phyloP scores from a whole-genome alignment of 345 rosid genomes.

The Salix dunnii region DNA sequence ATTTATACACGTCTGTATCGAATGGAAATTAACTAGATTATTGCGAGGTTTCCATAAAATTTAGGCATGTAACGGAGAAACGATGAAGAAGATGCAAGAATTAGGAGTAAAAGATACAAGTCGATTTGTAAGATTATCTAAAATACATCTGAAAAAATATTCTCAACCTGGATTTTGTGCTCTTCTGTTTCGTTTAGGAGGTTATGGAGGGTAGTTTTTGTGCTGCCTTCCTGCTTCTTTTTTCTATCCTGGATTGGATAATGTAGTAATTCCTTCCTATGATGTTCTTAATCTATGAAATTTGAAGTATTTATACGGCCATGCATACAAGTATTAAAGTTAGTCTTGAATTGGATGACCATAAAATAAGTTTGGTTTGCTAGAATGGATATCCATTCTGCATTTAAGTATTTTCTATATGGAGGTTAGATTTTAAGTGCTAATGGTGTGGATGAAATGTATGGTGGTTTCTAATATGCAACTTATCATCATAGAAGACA shows the following conservation, averaged over 20 bases:
- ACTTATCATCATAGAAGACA: neutral
- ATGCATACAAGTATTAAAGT: neutral
- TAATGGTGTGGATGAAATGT: neutral
- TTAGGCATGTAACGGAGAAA: too few relatives aligned
- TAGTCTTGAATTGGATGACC: neutral
- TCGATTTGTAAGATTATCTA: too few relatives aligned
- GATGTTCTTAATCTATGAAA: neutral
- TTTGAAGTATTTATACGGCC: neutral
- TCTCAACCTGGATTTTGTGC: neutral
- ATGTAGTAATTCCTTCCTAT: neutral
- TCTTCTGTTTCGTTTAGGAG: neutral
- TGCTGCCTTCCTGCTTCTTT: neutral
- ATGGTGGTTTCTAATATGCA: neutral
- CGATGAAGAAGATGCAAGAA: too few relatives aligned
- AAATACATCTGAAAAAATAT: too few relatives aligned
- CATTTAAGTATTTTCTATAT: neutral
- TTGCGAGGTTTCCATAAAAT: too few relatives aligned
- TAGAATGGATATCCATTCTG: neutral
- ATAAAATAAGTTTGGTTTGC: neutral
- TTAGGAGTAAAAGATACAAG: too few relatives aligned
- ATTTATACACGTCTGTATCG: too few relatives aligned
- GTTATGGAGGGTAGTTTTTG: neutral
- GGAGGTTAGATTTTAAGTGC: neutral
- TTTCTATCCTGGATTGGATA: neutral
- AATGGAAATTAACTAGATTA: too few relatives aligned